Conservation (phyloP, 805 yeast genomes). For the Suhomyces kilbournensis region DNA sequence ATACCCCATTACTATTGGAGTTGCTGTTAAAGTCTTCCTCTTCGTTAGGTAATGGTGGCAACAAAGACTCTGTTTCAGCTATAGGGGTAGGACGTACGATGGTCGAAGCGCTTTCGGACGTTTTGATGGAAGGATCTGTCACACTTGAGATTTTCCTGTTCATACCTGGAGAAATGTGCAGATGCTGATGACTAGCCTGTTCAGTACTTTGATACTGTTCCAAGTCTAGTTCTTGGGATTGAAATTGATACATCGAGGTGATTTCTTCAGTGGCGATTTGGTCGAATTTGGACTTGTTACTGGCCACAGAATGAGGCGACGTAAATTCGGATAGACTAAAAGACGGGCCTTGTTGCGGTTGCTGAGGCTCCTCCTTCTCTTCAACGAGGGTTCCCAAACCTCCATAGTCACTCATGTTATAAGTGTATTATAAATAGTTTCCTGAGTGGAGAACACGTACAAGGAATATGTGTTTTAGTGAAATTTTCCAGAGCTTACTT, state of each 20-base stretch:
- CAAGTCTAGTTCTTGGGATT: not conserved
- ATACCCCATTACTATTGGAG: constrained; percentile 1
- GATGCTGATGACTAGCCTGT: not conserved
- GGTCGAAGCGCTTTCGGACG: not conserved
- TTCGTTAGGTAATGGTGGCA: constrained; percentile 23
- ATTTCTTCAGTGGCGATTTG: not conserved
- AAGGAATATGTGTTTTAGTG: not conserved
- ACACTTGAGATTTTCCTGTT: not conserved
- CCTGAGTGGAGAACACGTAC: not conserved
- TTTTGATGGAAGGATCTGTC: not conserved
- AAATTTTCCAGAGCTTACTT: not conserved
- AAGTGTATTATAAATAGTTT: not conserved
- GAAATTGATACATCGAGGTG: not conserved
- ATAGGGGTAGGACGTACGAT: not conserved
- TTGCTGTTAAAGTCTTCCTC: constrained; percentile 5
- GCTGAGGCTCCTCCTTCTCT: constrained; percentile 16
- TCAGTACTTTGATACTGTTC: not conserved
- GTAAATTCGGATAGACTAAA: not conserved
- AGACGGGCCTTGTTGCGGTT: not conserved
- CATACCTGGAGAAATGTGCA: not conserved
- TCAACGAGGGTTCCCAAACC: constrained; percentile 36
- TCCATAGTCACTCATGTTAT: constrained; percentile 12
- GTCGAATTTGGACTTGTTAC: not conserved
- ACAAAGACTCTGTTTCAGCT: constrained; percentile 13
- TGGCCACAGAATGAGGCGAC: not conserved